Percentiles rank a stretch among this genome's conserved stretches.
These are phyloP conservation scores for Rhizopus stolonifer DNA, from an alignment of 371 early-diverging fungal species.

Conservation along the genomic window DNA sequence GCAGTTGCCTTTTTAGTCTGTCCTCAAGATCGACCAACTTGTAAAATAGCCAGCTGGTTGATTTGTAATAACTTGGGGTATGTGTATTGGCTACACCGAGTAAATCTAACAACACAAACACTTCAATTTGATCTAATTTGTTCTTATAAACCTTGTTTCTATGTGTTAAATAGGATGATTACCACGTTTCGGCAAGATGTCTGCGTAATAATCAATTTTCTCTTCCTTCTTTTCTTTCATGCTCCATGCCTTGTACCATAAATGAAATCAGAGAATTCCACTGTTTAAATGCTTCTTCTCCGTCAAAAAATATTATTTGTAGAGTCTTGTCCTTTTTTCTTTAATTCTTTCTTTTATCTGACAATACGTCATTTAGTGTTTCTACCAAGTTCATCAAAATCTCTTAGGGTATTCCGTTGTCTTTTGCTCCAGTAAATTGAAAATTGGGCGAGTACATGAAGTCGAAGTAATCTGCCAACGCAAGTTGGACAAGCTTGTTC, in stretches of 20 bases:
- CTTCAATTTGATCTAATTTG: conserved; percentile 71
- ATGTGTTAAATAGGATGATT: conserved; percentile 24
- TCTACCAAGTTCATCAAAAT: conserved; percentile 84
- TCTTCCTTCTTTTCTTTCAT: too few species aligned
- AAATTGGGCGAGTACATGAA: conserved; percentile 69
- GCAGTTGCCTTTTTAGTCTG: conserved; percentile 25
- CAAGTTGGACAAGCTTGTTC: conserved; percentile 65
- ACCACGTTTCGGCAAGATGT: conserved; percentile 54
- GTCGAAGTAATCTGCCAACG: conserved; percentile 93
- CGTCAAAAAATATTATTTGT: conserved; percentile 95
- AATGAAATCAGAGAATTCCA: conserved; percentile 84
- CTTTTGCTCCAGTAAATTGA: conserved; percentile 82
- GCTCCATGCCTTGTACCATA: conserved; percentile 84
- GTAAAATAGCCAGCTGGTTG: conserved; percentile 62
- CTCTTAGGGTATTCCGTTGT: conserved; percentile 85
- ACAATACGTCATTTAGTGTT: conserved; percentile 23
- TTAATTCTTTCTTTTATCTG: conserved; percentile 9
- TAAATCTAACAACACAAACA: conserved; percentile 86
- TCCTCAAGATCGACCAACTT: conserved; percentile 50
- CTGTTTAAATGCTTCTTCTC: conserved; percentile 88
- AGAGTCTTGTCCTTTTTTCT: conserved; percentile 58
- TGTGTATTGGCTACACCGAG: conserved; percentile 62
- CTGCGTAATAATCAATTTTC: conserved; percentile 17
- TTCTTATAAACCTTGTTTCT: conserved; percentile 26
- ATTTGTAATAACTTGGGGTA: conserved; percentile 59